phyloP scores from a whole-genome alignment of 306 rosid genomes.

The Prunus mume region DNA sequence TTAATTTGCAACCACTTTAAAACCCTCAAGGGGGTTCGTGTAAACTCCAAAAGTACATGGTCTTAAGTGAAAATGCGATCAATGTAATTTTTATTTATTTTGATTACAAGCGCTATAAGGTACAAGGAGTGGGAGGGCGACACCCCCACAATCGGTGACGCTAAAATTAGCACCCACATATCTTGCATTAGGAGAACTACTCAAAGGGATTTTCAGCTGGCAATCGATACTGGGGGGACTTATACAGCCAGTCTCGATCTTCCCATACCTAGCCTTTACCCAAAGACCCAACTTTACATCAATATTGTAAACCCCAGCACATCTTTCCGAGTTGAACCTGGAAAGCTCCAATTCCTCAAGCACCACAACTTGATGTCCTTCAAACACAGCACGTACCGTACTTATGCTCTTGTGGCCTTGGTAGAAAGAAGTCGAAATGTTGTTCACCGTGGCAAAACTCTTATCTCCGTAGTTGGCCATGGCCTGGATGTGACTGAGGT shows the following conservation, averaged over 20 bases:
- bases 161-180: not conserved
- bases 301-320: not conserved
- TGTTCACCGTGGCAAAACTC: not conserved
- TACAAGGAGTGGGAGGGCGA: not conserved
- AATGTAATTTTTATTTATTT: no score
- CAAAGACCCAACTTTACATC: not conserved
- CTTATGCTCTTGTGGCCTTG: constrained; percentile 50
- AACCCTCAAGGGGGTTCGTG: no score
- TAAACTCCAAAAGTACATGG: no score
- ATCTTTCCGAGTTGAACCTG: not conserved
- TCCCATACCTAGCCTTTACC: not conserved
- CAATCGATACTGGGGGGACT: not conserved
- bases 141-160: not conserved
- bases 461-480: not conserved
- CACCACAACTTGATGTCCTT: not conserved
- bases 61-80: no score
- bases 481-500: not conserved
- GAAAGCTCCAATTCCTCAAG: not conserved
- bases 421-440: constrained; percentile 4
- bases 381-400: constrained; percentile 11
- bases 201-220: not conserved
- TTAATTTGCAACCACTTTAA: no score
- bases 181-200: not conserved
- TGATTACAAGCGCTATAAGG: not conserved
- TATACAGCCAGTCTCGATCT: not conserved